Evolutionary conservation across 78 protist genomes (phyloP).

Genomic region (Creolimax fragrantissima): DNA sequence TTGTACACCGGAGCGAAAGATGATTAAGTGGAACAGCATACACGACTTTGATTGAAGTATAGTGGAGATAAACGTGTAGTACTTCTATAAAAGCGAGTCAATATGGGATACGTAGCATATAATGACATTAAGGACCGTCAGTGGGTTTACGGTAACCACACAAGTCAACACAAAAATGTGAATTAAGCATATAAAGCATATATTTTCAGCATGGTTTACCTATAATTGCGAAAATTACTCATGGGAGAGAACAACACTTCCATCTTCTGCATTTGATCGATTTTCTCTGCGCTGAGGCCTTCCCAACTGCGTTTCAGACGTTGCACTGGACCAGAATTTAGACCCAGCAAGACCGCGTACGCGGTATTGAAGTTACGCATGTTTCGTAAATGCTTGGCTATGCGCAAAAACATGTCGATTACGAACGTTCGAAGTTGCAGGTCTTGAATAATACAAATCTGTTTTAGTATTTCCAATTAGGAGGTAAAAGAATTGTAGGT

Average conservation of each 20-base stretch:
- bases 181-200: not conserved
- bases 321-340: not conserved
- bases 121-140: too few species aligned
- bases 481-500: too few species aligned
- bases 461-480: not conserved
- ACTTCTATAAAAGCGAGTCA: too few species aligned
- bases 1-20: too few species aligned
- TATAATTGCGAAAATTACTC: not conserved
- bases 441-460: not conserved
- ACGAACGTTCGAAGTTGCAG: not conserved
- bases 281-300: not conserved
- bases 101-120: too few species aligned
- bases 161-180: too few species aligned
- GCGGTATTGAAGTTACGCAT: not conserved
- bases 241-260: constrained; percentile 1
- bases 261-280: not conserved
- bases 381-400: not conserved
- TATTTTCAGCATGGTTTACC: not conserved
- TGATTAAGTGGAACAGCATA: too few species aligned
- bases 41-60: too few species aligned
- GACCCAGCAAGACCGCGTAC: not conserved
- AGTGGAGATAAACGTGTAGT: too few species aligned
- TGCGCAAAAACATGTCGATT: not conserved
- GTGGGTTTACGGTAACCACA: too few species aligned
- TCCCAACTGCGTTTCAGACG: not conserved